phyloP scores from a whole-genome alignment of 495 filamentous ascomycete species.

The Oidiodendron maius region DNA sequence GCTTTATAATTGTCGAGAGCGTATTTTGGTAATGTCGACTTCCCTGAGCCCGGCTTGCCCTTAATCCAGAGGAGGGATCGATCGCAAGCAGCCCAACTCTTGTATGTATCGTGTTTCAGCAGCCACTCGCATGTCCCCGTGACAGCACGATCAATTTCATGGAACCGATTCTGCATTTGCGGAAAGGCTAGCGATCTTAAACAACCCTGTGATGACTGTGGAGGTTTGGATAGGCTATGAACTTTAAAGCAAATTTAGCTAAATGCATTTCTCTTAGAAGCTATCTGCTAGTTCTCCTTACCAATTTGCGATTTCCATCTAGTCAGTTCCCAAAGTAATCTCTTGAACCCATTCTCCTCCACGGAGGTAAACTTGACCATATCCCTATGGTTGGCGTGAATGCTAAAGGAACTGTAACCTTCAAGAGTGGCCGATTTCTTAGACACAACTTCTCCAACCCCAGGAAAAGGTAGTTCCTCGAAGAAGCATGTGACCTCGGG shows the following conservation, averaged over 20 bases:
- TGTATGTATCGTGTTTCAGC: conserved; percentile 23
- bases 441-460: conserved; percentile 18
- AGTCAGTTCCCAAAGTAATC: conserved; percentile 19
- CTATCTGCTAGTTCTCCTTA: too few species aligned
- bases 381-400: conserved; percentile 35
- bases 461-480: conserved; percentile 13
- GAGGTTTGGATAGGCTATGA: too few species aligned
- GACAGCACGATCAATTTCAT: conserved; percentile 16
- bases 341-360: conserved; percentile 24
- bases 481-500: conserved; percentile 19
- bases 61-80: conserved; percentile 39
- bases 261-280: too few species aligned
- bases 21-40: conserved; percentile 37
- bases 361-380: conserved; percentile 32
- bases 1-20: conserved; percentile 1
- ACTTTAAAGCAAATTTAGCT: too few species aligned
- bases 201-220: too few species aligned
- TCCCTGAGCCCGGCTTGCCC: conserved; percentile 42
- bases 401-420: conserved; percentile 29
- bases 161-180: conserved; percentile 20
- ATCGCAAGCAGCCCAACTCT: conserved; percentile 24
- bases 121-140: conserved; percentile 32
- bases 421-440: conserved; percentile 33
- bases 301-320: conserved; percentile 18
- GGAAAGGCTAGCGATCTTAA: conserved; percentile 24